Base-by-base conservation (phyloP, 495 filamentous ascomycete species). In the Alectoria sarmentosa region DNA sequence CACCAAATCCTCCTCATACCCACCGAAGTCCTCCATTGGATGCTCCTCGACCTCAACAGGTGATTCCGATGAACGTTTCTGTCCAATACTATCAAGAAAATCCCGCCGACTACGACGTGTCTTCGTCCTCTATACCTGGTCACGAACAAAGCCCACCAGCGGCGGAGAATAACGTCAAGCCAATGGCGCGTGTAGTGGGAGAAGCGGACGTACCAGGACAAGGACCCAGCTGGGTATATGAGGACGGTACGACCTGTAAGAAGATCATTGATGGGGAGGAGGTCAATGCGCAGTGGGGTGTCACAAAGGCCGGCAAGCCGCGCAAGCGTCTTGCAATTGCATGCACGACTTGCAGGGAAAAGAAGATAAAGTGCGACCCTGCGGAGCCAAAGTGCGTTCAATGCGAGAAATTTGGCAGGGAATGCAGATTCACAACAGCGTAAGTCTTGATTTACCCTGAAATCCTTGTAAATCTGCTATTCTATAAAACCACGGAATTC, bases 331-430 rank as follows among this genome's bases (percentile, higher is more conserved):
- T 96, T 21, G 91, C 91, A 38, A 90, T 94, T 67, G 92, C 92
- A 21, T 96, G 92, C 70, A 80, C 93, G 59, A 92, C 90, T 14
- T 96, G 92, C 73, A 84, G 92, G 37, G 91, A 96, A 75, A 96
- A 96, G 84, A 96, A 96, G 79, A 94, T 96, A 77, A 96, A 94
- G 73, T 96, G 92, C 69, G 91, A 96, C 65, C 92, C 91, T 10
- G 91, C 90, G 66, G 84, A 86, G 63, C 88, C 89, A 38, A 88
- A 89, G 64, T 96, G 92, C 70, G 84, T 90, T 62, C 91, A 96
- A 72, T 96, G 92, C 73, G 89, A 92, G 71, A 96, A 96, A 74
- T 90, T 90, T 68, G 88, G 90, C 26, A 81, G 88, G 57, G 81
- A 87, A 36, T 96, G 92, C 84, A 84, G 88, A 73, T 92, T 91